phyloP scores from a whole-genome alignment of 495 filamentous ascomycete species.

The Neurospora sp. region DNA sequence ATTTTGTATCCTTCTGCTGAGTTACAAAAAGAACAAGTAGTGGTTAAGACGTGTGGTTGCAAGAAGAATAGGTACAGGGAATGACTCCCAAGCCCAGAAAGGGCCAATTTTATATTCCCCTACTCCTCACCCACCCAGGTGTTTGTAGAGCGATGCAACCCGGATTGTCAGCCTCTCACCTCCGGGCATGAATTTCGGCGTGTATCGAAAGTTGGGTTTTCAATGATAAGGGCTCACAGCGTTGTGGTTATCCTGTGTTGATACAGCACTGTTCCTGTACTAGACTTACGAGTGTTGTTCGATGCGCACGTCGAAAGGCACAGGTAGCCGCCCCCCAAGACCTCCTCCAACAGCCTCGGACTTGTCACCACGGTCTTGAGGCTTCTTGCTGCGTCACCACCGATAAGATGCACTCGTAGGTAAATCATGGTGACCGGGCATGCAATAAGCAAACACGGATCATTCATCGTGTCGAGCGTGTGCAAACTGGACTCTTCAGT shows the following conservation, averaged over 20 bases:
- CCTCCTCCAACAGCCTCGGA: background rate
- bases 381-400: background rate
- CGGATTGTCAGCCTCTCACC: background rate
- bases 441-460: background rate
- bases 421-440: background rate
- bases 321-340: background rate
- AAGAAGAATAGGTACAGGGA: background rate
- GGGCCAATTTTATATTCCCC: background rate
- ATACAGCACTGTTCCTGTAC: background rate
- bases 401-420: background rate
- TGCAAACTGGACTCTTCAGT: background rate
- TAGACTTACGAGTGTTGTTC: background rate
- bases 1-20: background rate
- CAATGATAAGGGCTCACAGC: background rate
- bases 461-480: background rate
- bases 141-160: background rate
- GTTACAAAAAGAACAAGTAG: background rate
- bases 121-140: background rate
- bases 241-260: background rate
- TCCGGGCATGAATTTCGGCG: background rate
- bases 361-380: background rate
- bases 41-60: background rate
- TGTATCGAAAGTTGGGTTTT: background rate
- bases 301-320: background rate
- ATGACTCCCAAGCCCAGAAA: background rate